Percentiles rank a stretch among this genome's conserved stretches.
Conservation (phyloP, 805 yeast genomes). For the Myxozyma monticola region DNA sequence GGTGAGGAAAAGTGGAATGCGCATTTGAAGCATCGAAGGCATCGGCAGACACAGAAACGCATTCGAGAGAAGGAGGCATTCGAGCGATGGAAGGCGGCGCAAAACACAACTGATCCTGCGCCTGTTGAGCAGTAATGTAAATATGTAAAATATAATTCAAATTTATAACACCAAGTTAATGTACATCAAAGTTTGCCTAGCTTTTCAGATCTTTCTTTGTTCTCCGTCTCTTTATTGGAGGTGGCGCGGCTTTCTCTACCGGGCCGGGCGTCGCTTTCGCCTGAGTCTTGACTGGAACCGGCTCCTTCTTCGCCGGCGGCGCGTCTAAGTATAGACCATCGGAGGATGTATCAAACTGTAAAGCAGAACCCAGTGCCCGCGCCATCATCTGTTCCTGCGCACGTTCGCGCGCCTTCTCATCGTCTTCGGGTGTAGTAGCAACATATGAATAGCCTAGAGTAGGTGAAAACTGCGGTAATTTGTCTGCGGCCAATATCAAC, state of each 20-base stretch:
- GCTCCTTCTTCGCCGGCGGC: conserved; percentile 3
- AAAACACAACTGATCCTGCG: not conserved
- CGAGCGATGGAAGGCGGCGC: conserved; percentile 31
- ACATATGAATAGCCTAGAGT: conserved; percentile 58
- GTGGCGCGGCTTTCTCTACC: too few relatives aligned
- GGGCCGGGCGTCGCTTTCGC: conserved; percentile 2
- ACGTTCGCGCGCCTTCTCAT: conserved; percentile 9
- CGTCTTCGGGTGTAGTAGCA: conserved; percentile 23
- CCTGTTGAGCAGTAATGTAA: not conserved
- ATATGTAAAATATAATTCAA: not conserved
- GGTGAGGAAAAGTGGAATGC: conserved; percentile 71
- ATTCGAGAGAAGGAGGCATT: conserved; percentile 27
- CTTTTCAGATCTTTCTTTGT: conserved; percentile 14
- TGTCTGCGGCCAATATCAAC: conserved; percentile 34
- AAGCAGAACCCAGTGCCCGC: conserved; percentile 29
- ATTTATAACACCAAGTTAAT: conserved; percentile 1
- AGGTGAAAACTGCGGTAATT: conserved; percentile 56
- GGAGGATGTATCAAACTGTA: conserved; percentile 3
- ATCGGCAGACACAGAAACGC: conserved; percentile 32
- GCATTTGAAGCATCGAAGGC: conserved; percentile 70
- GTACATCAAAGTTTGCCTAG: not conserved
- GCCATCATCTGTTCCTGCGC: conserved; percentile 29
- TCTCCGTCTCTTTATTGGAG: conserved; percentile 11
- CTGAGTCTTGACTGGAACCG: not conserved
- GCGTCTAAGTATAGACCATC: conserved; percentile 14